Conservation (phyloP, 208 protist genomes). For the Wallacemonas sp. region DNA sequence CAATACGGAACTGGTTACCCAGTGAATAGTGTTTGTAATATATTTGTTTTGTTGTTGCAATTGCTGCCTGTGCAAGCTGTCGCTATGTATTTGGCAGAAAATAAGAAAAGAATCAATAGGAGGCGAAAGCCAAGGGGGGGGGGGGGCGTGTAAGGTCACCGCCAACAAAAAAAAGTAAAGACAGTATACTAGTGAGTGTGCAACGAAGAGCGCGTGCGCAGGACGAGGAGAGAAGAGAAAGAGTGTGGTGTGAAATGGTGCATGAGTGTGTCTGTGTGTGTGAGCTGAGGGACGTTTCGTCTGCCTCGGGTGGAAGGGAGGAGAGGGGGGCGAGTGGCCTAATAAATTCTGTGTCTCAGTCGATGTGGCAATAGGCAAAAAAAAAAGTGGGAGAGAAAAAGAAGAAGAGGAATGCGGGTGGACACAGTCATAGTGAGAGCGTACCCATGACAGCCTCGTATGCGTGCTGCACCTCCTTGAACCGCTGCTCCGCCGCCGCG, state of each 20-base stretch:
- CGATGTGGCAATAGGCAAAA: too few relatives aligned
- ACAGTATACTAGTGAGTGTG: too few relatives aligned
- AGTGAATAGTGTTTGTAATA: neutral
- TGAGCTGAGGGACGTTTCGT: too few relatives aligned
- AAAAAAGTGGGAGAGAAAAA: constrained; percentile 16
- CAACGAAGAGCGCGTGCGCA: too few relatives aligned
- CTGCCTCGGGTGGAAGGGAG: too few relatives aligned
- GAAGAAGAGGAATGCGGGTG: neutral
- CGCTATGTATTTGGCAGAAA: neutral
- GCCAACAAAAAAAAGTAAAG: too few relatives aligned
- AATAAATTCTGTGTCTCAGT: too few relatives aligned
- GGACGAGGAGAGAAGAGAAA: too few relatives aligned
- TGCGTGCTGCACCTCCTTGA: constrained; percentile 66
- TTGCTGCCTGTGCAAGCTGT: neutral
- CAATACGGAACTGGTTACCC: neutral
- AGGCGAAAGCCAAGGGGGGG: neutral
- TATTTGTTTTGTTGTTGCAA: neutral
- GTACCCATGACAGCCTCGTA: constrained; percentile 66
- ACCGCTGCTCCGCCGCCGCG: constrained; percentile 51
- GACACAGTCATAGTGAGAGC: constrained; percentile 12
- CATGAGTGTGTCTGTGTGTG: too few relatives aligned
- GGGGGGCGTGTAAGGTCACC: too few relatives aligned
- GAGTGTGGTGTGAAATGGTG: too few relatives aligned
- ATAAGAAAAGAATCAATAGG: neutral
- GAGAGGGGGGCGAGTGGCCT: too few relatives aligned